A percentile compares a stretch with the other conserved stretches of the same genome.
These are phyloP conservation scores for Aquilaria sinensis DNA, from an alignment of 345 rosid species.

Conservation along the genomic window DNA sequence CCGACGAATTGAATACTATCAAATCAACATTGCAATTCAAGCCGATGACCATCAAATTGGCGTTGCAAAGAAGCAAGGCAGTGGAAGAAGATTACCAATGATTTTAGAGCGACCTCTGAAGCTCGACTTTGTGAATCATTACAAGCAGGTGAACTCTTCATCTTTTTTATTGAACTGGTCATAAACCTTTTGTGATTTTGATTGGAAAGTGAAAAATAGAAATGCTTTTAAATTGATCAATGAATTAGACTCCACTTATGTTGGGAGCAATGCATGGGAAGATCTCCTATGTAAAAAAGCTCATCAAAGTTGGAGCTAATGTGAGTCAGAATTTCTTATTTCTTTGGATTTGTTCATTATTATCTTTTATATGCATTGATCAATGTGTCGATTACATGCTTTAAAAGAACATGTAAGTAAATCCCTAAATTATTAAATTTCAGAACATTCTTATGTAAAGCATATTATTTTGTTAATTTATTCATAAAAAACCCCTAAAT, in stretches of 20 bases:
- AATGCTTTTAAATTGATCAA: slow-evolving; percentile 8
- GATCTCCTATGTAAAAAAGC: slow-evolving; percentile 67
- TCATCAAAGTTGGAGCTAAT: slow-evolving; percentile 93
- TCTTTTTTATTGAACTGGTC: not conserved
- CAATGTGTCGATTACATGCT: not conserved
- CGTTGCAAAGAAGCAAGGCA: slow-evolving; percentile 24
- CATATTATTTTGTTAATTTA: too few species aligned
- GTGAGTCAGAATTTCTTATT: slow-evolving; percentile 32
- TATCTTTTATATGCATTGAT: not conserved
- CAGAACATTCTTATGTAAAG: too few species aligned
- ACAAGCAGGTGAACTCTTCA: slow-evolving; percentile 62
- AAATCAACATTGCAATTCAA: too few species aligned
- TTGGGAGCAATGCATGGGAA: slow-evolving; percentile 96
- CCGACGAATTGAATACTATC: slow-evolving; percentile 14
- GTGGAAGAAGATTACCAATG: not conserved
- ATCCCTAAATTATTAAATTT: too few species aligned
- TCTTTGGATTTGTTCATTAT: not conserved
- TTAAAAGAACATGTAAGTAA: too few species aligned
- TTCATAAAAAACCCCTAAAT: too few species aligned
- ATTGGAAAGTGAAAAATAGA: not conserved
- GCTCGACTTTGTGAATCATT: slow-evolving; percentile 79
- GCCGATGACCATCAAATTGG: slow-evolving; percentile 22
- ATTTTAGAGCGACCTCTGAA: slow-evolving; percentile 68
- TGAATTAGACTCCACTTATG: slow-evolving; percentile 88
- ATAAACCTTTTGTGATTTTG: too few species aligned